A percentile compares a stretch with the other conserved stretches of the same genome.
phyloP scores from a whole-genome alignment of 768 basidiomycete genomes.

The Tulasnella sp. region DNA sequence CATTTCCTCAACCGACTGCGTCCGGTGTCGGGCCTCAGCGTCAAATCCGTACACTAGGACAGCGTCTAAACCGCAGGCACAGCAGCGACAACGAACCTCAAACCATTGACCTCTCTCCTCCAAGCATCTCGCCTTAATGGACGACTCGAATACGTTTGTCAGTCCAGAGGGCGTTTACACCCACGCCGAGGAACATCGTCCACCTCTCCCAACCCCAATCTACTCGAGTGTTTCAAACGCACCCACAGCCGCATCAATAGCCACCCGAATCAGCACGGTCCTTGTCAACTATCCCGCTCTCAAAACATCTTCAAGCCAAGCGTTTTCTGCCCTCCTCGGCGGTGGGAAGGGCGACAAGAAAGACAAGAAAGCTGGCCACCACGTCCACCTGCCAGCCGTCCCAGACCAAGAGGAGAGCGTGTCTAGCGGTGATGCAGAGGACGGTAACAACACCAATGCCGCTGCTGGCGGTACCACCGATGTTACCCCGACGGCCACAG shows the following conservation, averaged over 20 bases:
- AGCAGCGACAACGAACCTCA: background rate
- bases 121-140: background rate
- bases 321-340: conserved; percentile 55
- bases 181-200: conserved; percentile 76
- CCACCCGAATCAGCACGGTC: conserved; percentile 52
- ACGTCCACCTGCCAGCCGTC: background rate
- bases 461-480: background rate
- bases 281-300: conserved; percentile 49
- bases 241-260: conserved; percentile 27
- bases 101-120: too few relatives aligned
- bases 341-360: conserved; percentile 30
- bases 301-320: conserved; percentile 41
- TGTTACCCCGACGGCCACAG: background rate
- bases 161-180: conserved; percentile 87
- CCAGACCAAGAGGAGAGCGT: conserved; percentile 51
- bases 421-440: conserved; percentile 49
- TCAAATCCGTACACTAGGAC: too few relatives aligned
- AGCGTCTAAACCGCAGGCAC: too few relatives aligned
- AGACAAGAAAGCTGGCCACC: conserved; percentile 19
- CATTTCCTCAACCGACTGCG: background rate
- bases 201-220: conserved; percentile 34
- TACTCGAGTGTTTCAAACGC: conserved; percentile 25
- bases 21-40: too few relatives aligned
- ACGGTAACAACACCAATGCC: background rate
- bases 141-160: conserved; percentile 49